Percentiles rank a stretch among this genome's conserved stretches.
Conservation (phyloP, 495 filamentous ascomycete species). For the Chaetomium fimeti region DNA sequence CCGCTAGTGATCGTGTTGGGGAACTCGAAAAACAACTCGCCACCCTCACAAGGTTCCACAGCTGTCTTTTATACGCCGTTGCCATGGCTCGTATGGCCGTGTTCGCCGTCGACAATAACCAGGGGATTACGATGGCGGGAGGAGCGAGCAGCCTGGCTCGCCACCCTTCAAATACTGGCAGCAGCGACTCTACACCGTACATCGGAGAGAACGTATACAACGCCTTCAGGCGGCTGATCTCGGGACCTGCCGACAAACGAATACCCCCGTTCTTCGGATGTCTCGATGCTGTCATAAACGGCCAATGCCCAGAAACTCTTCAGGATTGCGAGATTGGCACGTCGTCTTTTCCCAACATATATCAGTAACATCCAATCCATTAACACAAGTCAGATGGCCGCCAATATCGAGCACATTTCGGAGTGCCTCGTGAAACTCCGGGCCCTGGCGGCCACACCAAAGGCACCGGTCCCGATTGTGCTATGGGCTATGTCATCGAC, state of each 20-base stretch:
- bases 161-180: neutral
- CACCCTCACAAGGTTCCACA: constrained; percentile 56
- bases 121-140: constrained; percentile 61
- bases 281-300: constrained; percentile 58
- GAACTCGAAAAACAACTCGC: constrained; percentile 56
- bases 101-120: constrained; percentile 60
- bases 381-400: constrained; percentile 43
- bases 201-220: constrained; percentile 60
- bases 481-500: constrained; percentile 68
- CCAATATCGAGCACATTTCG: constrained; percentile 64
- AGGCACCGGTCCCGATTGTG: constrained; percentile 55
- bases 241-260: constrained; percentile 41
- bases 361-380: neutral
- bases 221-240: constrained; percentile 49
- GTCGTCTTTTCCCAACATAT: neutral
- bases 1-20: too few species aligned
- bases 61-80: constrained; percentile 66
- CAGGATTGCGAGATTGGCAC: constrained; percentile 51
- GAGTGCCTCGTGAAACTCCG: constrained; percentile 56
- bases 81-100: constrained; percentile 65
- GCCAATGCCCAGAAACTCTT: constrained; percentile 49
- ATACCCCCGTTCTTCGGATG: constrained; percentile 49
- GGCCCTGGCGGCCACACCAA: constrained; percentile 45
- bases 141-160: constrained; percentile 36
- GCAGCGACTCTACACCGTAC: too few species aligned